Evolutionary conservation across 2,329 filamentous ascomycete genomes (phyloP).

Genomic region (Colletotrichum tabaci): DNA sequence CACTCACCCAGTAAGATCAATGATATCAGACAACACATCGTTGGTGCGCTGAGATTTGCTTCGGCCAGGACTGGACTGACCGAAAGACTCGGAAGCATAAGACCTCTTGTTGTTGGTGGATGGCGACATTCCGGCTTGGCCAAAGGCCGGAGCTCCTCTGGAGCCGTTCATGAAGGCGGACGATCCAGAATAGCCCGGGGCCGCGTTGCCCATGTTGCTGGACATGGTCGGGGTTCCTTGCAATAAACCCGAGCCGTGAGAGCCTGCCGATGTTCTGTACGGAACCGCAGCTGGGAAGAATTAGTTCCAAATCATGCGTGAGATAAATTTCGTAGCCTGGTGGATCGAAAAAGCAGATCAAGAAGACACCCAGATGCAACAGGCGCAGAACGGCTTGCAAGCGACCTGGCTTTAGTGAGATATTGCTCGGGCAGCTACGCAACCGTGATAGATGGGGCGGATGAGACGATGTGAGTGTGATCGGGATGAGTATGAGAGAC

Average conservation of each 20-base stretch:
- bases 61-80: slow-evolving; percentile 18
- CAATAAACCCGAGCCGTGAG: not conserved
- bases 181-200: not conserved
- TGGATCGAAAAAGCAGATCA: not conserved
- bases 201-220: slow-evolving; percentile 1
- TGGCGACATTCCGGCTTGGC: not conserved
- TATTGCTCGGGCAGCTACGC: not conserved
- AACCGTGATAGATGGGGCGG: not conserved
- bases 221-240: not conserved
- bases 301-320: not conserved
- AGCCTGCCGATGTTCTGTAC: slow-evolving; percentile 9
- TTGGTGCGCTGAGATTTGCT: slow-evolving; percentile 37
- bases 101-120: slow-evolving; percentile 38
- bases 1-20: slow-evolving; percentile 61
- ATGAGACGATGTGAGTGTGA: not conserved
- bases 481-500: too few species aligned
- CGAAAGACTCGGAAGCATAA: slow-evolving; percentile 15
- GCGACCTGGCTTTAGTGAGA: not conserved
- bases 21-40: slow-evolving; percentile 47
- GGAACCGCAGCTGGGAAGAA: not conserved
- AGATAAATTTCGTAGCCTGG: not conserved
- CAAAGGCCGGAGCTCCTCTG: not conserved
- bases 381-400: too few species aligned
- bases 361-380: not conserved
- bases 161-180: not conserved